Evolutionary conservation across 495 filamentous ascomycete genomes (phyloP), one percentile per base, ranked within the genome.

Genomic region (Aspergillus biplanus): DNA sequence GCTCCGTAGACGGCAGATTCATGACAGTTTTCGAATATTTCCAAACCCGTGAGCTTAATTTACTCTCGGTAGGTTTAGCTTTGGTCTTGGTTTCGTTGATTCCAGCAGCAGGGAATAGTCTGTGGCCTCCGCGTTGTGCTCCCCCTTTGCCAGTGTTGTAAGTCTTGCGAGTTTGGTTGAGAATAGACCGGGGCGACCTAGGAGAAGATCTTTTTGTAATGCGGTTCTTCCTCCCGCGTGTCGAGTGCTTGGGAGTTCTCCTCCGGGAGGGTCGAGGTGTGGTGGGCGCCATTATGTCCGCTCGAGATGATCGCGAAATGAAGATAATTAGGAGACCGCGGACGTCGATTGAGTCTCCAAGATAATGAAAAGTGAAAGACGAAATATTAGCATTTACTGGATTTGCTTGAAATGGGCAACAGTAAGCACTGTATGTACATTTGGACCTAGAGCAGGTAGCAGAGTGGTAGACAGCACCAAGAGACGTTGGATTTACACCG

Each of bases 1-100:
- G 64, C n/a, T 71, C 66, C 7, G 59, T 55, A 15, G 69, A 65
- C n/a, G 56, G 50, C 56, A 61, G 65, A 18, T 63, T 50, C 12
- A 66, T 39, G 6, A 46, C 46, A 18, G 46, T 27, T 12, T 65
- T 65, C 1, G 56, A 49, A 42, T 62, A 63, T 53, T 67, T 70
- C 52, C 34, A 18, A 34, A 52, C 15, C n/a, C 52, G 58, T 33
- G 44, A 39, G 12, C 56, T 32, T 33, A 7, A 21, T 44, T 58
- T 63, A 37, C 47, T 55, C 7, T 53, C 32, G 13, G n/a, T 44
- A 32, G 31, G 27, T 27, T 27, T 27, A 27, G 21, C 13, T 63
- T 61, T 5, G 11, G 44, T 35, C 37, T 53, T 7, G 39, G 18
- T 12, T 52, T 61, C 42, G 39, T 21, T 58, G 59, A 15, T 56